A percentile compares a stretch with the other conserved stretches of the same genome.
These are phyloP conservation scores for Candida sanyaensis DNA, from an alignment of 1,139 yeast genomes.

Conservation along the genomic window DNA sequence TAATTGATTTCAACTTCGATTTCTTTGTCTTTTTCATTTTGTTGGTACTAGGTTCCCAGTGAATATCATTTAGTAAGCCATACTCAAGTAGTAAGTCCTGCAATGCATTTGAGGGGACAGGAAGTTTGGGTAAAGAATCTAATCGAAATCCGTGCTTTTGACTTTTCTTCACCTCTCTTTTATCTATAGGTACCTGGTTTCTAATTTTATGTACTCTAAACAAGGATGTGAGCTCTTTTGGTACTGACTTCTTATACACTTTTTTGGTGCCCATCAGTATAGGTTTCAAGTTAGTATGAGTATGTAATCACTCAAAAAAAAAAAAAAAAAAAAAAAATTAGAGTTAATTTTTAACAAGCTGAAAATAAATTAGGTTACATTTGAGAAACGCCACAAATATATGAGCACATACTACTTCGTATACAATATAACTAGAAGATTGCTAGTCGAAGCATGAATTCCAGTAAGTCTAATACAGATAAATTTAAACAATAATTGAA, in stretches of 20 bases:
- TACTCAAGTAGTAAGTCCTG: conserved; percentile 11
- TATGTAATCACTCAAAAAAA: not conserved
- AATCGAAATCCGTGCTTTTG: conserved; percentile 6
- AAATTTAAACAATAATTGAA: no score
- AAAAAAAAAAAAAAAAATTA: not conserved
- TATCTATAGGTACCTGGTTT: conserved; percentile 1
- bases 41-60: not conserved
- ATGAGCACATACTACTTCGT: no score
- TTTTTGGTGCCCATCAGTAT: conserved; percentile 2
- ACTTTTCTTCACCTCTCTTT: not conserved
- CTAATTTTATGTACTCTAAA: conserved; percentile 7
- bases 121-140: conserved; percentile 11
- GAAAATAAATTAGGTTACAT: not conserved
- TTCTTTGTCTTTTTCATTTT: not conserved
- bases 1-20: conserved; percentile 18
- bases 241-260: conserved; percentile 4
- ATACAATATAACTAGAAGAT: no score
- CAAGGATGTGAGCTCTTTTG: conserved; percentile 7
- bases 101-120: conserved; percentile 11
- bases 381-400: no score
- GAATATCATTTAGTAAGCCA: conserved; percentile 6
- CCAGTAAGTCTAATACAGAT: no score
- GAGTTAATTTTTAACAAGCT: not conserved
- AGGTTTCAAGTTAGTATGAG: not conserved
- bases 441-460: no score